phyloP scores from a whole-genome alignment of 1,139 yeast species.

The Yamadazyma spencermartinsiae region DNA sequence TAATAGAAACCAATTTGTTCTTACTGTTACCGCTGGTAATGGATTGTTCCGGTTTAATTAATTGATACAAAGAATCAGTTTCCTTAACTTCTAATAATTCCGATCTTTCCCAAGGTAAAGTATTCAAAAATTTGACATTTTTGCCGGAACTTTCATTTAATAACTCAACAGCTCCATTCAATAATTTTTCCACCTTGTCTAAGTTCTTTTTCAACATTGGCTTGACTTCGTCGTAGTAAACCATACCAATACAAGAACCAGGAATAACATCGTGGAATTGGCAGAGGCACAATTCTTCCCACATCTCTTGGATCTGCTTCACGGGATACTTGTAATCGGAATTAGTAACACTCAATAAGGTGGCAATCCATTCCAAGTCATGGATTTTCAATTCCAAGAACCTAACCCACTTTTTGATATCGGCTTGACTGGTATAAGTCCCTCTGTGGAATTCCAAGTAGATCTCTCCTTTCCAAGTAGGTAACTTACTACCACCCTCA shows the following conservation, averaged over 20 bases:
- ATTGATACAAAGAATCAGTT: slow-evolving; percentile 7
- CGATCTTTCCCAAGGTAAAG: slow-evolving; percentile 69
- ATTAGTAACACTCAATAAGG: slow-evolving; percentile 62
- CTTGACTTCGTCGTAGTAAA: slow-evolving; percentile 87
- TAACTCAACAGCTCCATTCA: slow-evolving; percentile 47
- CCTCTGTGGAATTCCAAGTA: slow-evolving; percentile 97
- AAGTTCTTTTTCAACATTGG: slow-evolving; percentile 68
- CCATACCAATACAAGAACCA: slow-evolving; percentile 94
- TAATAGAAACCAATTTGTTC: slow-evolving; percentile 13
- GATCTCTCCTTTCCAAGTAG: slow-evolving; percentile 91
- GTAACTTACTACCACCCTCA: slow-evolving; percentile 64
- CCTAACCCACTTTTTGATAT: slow-evolving; percentile 79
- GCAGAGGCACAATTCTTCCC: slow-evolving; percentile 88
- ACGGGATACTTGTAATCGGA: slow-evolving; percentile 68
- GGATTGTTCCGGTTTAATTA: neutral
- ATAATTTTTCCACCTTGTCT: slow-evolving; percentile 51
- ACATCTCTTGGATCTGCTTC: slow-evolving; percentile 61
- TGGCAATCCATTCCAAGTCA: slow-evolving; percentile 82
- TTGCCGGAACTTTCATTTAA: slow-evolving; percentile 17
- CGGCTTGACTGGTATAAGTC: slow-evolving; percentile 91
- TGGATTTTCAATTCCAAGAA: slow-evolving; percentile 75
- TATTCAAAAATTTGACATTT: slow-evolving; percentile 37
- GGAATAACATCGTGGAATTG: slow-evolving; percentile 98
- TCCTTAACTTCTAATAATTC: slow-evolving; percentile 46
- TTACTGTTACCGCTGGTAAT: slow-evolving; percentile 3